Conservation (phyloP, 2,329 filamentous ascomycete species). For the Trichoderma polysporum region DNA sequence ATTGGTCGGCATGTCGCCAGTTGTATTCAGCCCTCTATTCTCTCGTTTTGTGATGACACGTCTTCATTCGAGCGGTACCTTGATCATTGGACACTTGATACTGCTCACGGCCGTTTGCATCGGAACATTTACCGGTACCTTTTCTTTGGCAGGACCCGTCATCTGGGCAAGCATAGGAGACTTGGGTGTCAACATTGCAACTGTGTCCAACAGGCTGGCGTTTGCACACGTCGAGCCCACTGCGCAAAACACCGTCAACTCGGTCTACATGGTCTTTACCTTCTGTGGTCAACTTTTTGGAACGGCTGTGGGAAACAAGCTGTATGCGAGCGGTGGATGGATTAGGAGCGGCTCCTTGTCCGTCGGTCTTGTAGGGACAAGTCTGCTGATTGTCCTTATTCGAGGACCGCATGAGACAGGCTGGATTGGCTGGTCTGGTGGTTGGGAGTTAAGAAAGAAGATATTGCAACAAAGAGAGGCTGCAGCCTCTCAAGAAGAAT, state of each 20-base stretch:
- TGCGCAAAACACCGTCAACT: constrained; percentile 74
- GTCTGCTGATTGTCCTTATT: constrained; percentile 31
- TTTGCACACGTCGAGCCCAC: constrained; percentile 72
- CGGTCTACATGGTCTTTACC: constrained; percentile 74
- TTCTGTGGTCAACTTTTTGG: constrained; percentile 77
- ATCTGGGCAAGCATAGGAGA: constrained; percentile 71
- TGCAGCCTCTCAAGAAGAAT: not conserved
- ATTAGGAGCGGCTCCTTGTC: constrained; percentile 44
- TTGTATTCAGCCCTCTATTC: constrained; percentile 67
- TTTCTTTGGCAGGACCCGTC: constrained; percentile 68
- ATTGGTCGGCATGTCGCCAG: constrained; percentile 70
- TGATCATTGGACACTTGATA: constrained; percentile 60
- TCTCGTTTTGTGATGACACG: constrained; percentile 63
- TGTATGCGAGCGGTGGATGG: constrained; percentile 55
- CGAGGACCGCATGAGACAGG: constrained; percentile 34
- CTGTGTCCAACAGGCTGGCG: constrained; percentile 69
- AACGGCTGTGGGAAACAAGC: constrained; percentile 56
- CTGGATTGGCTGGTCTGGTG: constrained; percentile 37
- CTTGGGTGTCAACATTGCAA: constrained; percentile 68
- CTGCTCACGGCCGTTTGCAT: constrained; percentile 62
- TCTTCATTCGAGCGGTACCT: constrained; percentile 66
- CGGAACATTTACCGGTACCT: constrained; percentile 66
- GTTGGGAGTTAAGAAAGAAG: constrained; percentile 24
- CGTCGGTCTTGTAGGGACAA: constrained; percentile 30
- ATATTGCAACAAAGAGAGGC: not conserved